Evolutionary conservation across 768 basidiomycete species (phyloP).

Genomic region (Paxillus ammoniavirescens): DNA sequence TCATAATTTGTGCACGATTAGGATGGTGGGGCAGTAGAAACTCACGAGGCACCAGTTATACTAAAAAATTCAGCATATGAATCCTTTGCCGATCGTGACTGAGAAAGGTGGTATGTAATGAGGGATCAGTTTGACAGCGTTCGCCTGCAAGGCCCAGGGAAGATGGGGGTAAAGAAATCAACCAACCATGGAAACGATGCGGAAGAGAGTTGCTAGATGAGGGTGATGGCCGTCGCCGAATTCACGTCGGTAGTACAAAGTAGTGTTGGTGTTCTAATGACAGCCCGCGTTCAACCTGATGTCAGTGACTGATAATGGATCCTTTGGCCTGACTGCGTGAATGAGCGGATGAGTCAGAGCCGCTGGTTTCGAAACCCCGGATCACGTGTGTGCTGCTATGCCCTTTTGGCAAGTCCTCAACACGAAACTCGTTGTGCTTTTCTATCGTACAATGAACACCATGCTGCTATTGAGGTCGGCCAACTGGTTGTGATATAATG

Average conservation of each 20-base stretch:
- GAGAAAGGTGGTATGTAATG: neutral
- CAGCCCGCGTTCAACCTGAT: neutral
- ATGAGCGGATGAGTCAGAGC: slow-evolving; percentile 21
- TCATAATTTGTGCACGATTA: neutral
- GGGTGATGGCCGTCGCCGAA: neutral
- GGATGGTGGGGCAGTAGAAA: slow-evolving; percentile 12
- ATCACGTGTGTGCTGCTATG: slow-evolving; percentile 17
- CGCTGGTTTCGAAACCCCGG: slow-evolving; percentile 18
- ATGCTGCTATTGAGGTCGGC: neutral
- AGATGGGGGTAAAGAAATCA: neutral
- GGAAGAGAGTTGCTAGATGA: neutral
- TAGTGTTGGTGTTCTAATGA: neutral
- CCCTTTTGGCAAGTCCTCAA: too few relatives aligned
- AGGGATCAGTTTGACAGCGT: neutral
- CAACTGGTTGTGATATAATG: neutral
- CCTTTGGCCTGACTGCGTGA: neutral
- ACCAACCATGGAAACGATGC: slow-evolving; percentile 24
- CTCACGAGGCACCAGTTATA: slow-evolving; percentile 73
- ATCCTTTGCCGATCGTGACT: slow-evolving; percentile 38
- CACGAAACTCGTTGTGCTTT: too few relatives aligned
- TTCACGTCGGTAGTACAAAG: neutral
- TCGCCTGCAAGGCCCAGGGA: neutral
- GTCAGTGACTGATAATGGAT: neutral
- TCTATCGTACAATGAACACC: too few relatives aligned
- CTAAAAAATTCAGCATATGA: slow-evolving; percentile 57